phyloP scores from a whole-genome alignment of 768 basidiomycete genomes.

The Porpolomopsis calyptriformis region DNA sequence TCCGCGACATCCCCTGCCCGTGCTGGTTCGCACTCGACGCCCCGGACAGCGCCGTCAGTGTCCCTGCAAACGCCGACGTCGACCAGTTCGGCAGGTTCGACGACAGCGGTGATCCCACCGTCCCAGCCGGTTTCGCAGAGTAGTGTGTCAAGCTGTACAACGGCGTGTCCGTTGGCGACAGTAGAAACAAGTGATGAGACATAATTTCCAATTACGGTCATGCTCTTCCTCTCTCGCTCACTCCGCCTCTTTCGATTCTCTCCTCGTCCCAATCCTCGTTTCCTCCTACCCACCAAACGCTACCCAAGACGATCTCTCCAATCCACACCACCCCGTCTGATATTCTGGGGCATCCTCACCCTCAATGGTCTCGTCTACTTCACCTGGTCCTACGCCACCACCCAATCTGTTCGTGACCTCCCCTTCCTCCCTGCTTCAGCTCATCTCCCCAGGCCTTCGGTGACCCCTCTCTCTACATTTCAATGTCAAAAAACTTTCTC shows the following conservation, averaged over 20 bases:
- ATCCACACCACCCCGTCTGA: constrained; percentile 43
- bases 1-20: constrained; percentile 48
- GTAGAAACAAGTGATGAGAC: constrained; percentile 80
- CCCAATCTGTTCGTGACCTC: constrained; percentile 21
- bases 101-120: constrained; percentile 55
- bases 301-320: constrained; percentile 24
- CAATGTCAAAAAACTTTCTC: constrained; percentile 55
- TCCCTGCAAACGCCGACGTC: constrained; percentile 84
- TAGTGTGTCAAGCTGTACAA: constrained; percentile 76
- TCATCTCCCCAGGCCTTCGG: not conserved
- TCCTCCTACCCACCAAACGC: not conserved
- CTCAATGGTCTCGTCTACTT: constrained; percentile 53
- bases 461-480: constrained; percentile 15
- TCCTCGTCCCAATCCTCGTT: not conserved
- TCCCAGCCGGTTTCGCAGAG: constrained; percentile 60
- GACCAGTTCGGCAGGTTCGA: constrained; percentile 86
- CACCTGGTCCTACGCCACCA: constrained; percentile 41
- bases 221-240: not conserved
- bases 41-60: constrained; percentile 76
- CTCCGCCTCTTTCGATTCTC: not conserved
- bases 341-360: constrained; percentile 47
- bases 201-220: constrained; percentile 26
- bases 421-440: not conserved
- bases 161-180: constrained; percentile 82
- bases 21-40: constrained; percentile 63